phyloP scores from a whole-genome alignment of 176 grass and related monocot genomes.

The Ananas comosus region DNA sequence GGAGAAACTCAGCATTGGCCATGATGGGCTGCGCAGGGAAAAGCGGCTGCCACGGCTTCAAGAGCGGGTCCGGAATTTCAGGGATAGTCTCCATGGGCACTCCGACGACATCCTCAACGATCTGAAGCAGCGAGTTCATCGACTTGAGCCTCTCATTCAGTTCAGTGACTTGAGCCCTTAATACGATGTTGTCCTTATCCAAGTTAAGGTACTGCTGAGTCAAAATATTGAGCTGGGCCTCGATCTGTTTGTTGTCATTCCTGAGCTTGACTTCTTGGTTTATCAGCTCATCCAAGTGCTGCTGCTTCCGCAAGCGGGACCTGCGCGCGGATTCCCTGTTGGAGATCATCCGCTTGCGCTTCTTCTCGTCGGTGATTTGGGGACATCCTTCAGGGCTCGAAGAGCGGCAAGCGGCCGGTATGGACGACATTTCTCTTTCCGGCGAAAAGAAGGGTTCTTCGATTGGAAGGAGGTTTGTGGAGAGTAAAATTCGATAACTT shows the following conservation, averaged over 20 bases:
- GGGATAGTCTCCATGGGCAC: constrained; percentile 52
- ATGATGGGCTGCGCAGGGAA: neutral
- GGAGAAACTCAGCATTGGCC: neutral
- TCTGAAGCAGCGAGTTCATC: constrained; percentile 34
- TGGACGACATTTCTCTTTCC: constrained; percentile 7
- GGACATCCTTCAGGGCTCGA: constrained; percentile 33
- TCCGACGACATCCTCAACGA: constrained; percentile 30
- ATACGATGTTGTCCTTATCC: constrained; percentile 52
- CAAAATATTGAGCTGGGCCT: constrained; percentile 3
- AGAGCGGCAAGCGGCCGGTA: neutral
- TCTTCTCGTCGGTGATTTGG: constrained; percentile 38
- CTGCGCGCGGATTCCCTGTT: constrained; percentile 73
- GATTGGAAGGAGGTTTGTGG: neutral
- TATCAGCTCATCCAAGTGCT: constrained; percentile 31
- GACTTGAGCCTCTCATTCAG: constrained; percentile 37
- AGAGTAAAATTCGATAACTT: neutral
- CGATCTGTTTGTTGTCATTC: constrained; percentile 40
- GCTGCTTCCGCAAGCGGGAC: constrained; percentile 63
- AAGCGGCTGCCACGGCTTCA: constrained; percentile 27
- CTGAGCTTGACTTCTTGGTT: constrained; percentile 19
- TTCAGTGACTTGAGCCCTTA: constrained; percentile 30
- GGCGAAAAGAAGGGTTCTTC: neutral
- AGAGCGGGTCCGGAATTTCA: constrained; percentile 34
- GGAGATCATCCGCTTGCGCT: constrained; percentile 64
- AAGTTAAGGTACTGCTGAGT: constrained; percentile 31